A percentile compares a stretch with the other conserved stretches of the same genome.
Conservation (phyloP, 371 early-diverging fungal species). For the Rhizopus sp. region DNA sequence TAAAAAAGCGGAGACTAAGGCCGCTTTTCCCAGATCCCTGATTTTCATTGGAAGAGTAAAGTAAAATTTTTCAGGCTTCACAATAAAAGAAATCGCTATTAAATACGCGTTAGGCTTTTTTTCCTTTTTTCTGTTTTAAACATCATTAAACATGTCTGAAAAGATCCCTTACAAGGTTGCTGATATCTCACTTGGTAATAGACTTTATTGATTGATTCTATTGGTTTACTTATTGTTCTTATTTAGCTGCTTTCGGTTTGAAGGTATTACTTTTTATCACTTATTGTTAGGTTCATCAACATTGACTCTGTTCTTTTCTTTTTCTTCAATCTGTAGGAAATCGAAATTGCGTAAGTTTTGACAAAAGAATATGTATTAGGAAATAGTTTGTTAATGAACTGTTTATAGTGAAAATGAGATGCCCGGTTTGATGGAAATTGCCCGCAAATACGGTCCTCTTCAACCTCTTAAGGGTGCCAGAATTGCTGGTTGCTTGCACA, state of each 20-base stretch:
- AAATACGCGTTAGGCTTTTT: neutral
- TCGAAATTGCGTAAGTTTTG: constrained; percentile 43
- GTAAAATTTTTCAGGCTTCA: neutral
- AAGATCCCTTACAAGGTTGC: constrained; percentile 57
- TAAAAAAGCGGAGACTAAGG: neutral
- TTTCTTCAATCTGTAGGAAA: constrained; percentile 33
- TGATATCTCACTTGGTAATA: constrained; percentile 91
- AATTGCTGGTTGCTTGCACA: constrained; percentile 98
- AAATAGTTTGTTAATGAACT: neutral
- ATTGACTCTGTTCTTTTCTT: constrained; percentile 5
- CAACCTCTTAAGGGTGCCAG: constrained; percentile 97
- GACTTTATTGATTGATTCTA: neutral
- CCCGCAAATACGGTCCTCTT: constrained; percentile 88
- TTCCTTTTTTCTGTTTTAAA: constrained; percentile 5
- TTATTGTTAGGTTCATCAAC: neutral
- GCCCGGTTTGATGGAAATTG: constrained; percentile 97
- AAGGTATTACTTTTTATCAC: constrained; percentile 25
- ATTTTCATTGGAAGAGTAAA: neutral
- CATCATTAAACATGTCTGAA: constrained; percentile 19
- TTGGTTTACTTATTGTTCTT: neutral
- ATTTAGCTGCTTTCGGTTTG: constrained; percentile 50
- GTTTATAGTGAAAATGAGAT: constrained; percentile 97
- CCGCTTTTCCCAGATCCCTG: constrained; percentile 4
- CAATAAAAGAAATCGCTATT: neutral
- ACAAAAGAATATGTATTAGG: too few relatives aligned